Evolutionary conservation across 1,284 basidiomycete genomes (phyloP).

Genomic region (Hemileia vastatrix): DNA sequence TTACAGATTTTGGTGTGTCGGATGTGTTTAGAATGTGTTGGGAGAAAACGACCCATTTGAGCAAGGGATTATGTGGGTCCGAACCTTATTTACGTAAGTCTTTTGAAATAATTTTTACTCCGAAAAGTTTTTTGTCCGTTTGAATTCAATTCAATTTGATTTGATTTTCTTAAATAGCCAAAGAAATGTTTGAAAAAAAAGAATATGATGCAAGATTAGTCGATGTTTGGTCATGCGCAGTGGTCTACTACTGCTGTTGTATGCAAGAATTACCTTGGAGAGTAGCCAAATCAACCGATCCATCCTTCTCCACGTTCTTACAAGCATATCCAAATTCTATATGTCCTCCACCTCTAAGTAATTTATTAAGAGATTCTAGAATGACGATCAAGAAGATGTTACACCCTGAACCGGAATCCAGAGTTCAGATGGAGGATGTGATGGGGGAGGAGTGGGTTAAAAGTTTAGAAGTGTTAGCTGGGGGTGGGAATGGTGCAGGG

Average conservation of each 20-base stretch:
- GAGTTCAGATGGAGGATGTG: constrained; percentile 72
- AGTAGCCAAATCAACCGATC: constrained; percentile 74
- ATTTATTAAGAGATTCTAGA: constrained; percentile 73
- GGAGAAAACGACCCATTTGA: constrained; percentile 95
- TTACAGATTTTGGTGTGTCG: constrained; percentile 96
- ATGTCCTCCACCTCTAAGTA: constrained; percentile 56
- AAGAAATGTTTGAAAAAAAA: constrained; percentile 41
- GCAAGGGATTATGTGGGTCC: constrained; percentile 88
- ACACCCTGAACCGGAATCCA: constrained; percentile 77
- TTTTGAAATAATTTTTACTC: not conserved
- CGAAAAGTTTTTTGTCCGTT: no score
- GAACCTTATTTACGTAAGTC: constrained; percentile 96
- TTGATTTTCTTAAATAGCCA: not conserved
- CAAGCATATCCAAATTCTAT: constrained; percentile 52
- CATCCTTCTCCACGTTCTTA: constrained; percentile 72
- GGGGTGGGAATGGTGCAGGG: no score
- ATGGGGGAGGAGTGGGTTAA: constrained; percentile 73
- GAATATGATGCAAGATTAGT: constrained; percentile 96
- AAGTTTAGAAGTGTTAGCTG: constrained; percentile 55
- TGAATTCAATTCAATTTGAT: constrained; percentile 14
- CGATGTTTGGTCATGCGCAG: constrained; percentile 92
- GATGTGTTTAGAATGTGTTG: constrained; percentile 97
- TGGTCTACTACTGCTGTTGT: constrained; percentile 97
- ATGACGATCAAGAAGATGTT: constrained; percentile 85
- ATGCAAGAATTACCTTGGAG: constrained; percentile 96